Conservation (phyloP, 164 flowering plant genomes). For the Kingdonia uniflora region DNA sequence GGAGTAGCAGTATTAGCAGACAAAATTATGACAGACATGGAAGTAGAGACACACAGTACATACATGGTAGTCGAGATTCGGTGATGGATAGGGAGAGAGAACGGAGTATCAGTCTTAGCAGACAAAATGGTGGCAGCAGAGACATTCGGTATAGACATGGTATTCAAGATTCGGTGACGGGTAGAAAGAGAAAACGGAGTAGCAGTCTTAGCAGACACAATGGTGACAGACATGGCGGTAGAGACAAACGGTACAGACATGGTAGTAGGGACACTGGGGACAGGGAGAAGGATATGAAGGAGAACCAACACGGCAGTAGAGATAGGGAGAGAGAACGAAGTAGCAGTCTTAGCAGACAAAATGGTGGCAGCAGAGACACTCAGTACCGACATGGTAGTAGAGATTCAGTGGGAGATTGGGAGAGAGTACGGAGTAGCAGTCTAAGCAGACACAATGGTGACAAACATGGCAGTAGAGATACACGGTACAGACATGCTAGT, state of each 20-base stretch:
- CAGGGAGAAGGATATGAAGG: constrained; percentile 9
- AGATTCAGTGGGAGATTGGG: constrained; percentile 25
- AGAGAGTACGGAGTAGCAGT: constrained; percentile 25
- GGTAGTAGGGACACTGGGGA: constrained; percentile 5
- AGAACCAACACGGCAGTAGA: constrained; percentile 23
- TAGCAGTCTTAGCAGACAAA: too few species aligned
- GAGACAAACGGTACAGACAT: constrained; percentile 10
- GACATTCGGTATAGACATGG: constrained; percentile 4
- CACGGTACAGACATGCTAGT: constrained; percentile 3
- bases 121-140: too few species aligned
- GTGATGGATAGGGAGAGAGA: constrained; percentile 8
- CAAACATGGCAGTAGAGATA: constrained; percentile 18
- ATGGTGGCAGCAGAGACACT: too few species aligned
- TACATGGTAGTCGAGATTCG: constrained; percentile 25
- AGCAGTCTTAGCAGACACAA: constrained; percentile 18
- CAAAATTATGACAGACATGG: constrained; percentile 6
- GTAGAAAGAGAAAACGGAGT: constrained; percentile 26
- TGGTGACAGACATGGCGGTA: constrained; percentile 18
- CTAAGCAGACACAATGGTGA: constrained; percentile 19
- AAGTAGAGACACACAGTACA: constrained; percentile 7
- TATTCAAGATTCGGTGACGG: constrained; percentile 23
- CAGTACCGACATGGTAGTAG: constrained; percentile 13
- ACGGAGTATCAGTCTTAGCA: too few species aligned
- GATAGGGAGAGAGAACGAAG: constrained; percentile 8
- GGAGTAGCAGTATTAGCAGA: constrained; percentile 23